Conservation (phyloP, 192 early-diverging fungal genomes). For the Coemansia brasiliensis region DNA sequence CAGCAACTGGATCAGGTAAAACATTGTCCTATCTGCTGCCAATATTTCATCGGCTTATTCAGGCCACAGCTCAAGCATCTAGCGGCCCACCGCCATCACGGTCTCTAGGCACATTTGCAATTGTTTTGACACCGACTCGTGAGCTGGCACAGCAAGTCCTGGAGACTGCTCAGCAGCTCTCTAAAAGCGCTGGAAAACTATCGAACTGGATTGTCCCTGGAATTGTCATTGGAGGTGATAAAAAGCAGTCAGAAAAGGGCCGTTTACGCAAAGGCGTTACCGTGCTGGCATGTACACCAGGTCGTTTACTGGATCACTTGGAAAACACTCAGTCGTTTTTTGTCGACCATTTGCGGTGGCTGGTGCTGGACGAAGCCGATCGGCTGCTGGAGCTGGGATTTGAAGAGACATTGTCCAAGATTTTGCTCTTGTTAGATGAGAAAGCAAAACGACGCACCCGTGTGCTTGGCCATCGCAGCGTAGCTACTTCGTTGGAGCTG, state of each 20-base stretch:
- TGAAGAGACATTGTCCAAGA: conserved; percentile 72
- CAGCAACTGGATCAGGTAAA: conserved; percentile 97
- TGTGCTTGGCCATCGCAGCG: conserved; percentile 16
- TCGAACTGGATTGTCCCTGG: conserved; percentile 85
- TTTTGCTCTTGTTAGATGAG: conserved; percentile 64
- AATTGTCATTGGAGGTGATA: conserved; percentile 80
- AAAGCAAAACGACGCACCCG: conserved; percentile 25
- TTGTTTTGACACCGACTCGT: conserved; percentile 94
- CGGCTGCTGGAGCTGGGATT: conserved; percentile 93
- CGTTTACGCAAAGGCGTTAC: conserved; percentile 84
- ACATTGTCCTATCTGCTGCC: conserved; percentile 93
- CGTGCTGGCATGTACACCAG: conserved; percentile 92
- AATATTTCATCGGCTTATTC: conserved; percentile 84
- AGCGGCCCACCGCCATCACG: conserved; percentile 59
- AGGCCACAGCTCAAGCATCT: conserved; percentile 54
- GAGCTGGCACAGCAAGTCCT: conserved; percentile 96
- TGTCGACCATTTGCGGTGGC: conserved; percentile 84
- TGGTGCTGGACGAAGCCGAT: conserved; percentile 98
- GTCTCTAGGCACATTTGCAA: conserved; percentile 81
- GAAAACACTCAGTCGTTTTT: conserved; percentile 83
- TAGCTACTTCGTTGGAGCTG: conserved; percentile 50
- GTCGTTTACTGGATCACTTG: conserved; percentile 87
- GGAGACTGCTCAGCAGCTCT: conserved; percentile 70
- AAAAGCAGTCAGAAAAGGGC: conserved; percentile 78
- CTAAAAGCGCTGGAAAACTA: conserved; percentile 48